Percentiles rank a stretch among this genome's conserved stretches.
Evolutionary conservation across 768 basidiomycete species (phyloP).

Genomic region (Termitomyces heimii): DNA sequence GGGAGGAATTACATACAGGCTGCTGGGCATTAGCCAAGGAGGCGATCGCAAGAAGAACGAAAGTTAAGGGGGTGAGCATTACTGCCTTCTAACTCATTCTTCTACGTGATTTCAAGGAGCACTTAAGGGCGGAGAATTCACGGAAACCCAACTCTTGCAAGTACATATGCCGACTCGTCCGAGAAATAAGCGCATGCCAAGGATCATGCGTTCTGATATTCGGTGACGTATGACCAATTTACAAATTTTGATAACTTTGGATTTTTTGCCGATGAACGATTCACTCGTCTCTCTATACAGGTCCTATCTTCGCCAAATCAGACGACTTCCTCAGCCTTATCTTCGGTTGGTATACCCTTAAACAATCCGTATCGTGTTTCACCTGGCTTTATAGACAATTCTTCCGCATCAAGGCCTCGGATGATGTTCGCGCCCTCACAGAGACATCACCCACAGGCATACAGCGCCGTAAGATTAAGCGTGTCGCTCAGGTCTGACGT

Average conservation of each 20-base stretch:
- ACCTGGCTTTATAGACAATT: constrained; percentile 43
- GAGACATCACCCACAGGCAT: constrained; percentile 24
- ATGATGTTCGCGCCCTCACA: constrained; percentile 51
- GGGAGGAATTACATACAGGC: constrained; percentile 11
- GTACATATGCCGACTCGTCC: neutral
- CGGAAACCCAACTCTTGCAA: neutral
- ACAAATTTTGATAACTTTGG: no score
- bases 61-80: constrained; percentile 13
- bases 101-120: neutral
- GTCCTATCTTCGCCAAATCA: constrained; percentile 34
- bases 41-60: constrained; percentile 5
- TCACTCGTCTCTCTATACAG: constrained; percentile 31
- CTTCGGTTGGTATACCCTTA: constrained; percentile 27
- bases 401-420: constrained; percentile 51
- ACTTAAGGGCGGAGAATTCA: constrained; percentile 1
- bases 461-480: constrained; percentile 36
- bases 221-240: no score
- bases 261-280: neutral
- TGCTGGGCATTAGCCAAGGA: constrained; percentile 17
- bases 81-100: neutral
- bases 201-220: neutral
- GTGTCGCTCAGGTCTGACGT: constrained; percentile 43
- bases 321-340: constrained; percentile 34
- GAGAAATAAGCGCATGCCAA: constrained; percentile 1
- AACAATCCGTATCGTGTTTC: neutral